These are phyloP conservation scores for Oryza nivara DNA, from an alignment of 176 grass and related monocot species.

Conservation along the genomic window DNA sequence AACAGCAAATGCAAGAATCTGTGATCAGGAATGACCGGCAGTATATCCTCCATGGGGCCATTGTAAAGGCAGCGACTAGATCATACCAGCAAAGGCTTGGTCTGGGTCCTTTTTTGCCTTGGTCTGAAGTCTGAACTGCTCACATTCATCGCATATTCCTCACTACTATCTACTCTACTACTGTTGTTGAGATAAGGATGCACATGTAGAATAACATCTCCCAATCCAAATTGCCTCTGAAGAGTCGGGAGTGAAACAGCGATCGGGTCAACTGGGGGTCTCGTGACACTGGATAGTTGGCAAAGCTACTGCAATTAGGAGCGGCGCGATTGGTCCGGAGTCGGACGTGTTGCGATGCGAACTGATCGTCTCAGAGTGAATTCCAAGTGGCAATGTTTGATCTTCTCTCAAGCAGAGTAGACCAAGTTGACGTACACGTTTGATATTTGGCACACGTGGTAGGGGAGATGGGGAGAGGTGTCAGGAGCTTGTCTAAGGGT, in stretches of 20 bases:
- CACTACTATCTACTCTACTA: background rate
- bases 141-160: background rate
- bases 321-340: conserved; percentile 11
- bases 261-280: conserved; percentile 24
- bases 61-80: conserved; percentile 16
- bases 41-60: background rate
- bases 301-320: background rate
- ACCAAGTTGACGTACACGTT: conserved; percentile 47
- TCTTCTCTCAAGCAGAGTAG: background rate
- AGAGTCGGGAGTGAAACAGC: background rate
- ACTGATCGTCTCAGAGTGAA: background rate
- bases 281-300: conserved; percentile 24
- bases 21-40: background rate
- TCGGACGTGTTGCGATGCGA: conserved; percentile 9
- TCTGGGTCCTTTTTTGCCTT: background rate
- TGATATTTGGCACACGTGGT: conserved; percentile 41
- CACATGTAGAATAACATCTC: background rate
- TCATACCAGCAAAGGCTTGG: conserved; percentile 5
- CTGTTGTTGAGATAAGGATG: conserved; percentile 27
- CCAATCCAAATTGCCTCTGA: background rate
- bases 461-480: background rate
- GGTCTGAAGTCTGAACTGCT: background rate
- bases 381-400: conserved; percentile 33
- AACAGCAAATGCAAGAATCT: background rate
- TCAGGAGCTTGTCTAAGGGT: conserved; percentile 30